A percentile compares a stretch with the other conserved stretches of the same genome.
Conservation (phyloP, 225 moss, liverwort and hornwort species). For the Asterella californica region DNA sequence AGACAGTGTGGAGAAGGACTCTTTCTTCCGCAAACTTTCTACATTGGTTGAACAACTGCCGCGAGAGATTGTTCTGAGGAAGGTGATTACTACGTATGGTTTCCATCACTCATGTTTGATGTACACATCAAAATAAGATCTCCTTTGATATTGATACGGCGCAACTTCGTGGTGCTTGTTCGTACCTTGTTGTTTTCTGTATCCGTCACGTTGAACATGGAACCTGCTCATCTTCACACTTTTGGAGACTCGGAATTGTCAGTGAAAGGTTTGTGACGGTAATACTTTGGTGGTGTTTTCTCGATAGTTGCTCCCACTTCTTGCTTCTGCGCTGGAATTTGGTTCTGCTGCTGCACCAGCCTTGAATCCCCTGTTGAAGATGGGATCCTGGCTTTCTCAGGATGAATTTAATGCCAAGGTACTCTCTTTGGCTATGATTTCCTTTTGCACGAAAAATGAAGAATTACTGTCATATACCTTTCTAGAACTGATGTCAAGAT, state of each 20-base stretch:
- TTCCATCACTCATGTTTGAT: background rate
- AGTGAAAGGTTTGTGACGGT: background rate
- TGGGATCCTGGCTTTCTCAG: conserved; percentile 81
- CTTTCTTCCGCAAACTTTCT: conserved; percentile 85
- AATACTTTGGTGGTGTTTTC: conserved; percentile 8
- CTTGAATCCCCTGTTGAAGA: conserved; percentile 76
- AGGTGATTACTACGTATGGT: conserved; percentile 38
- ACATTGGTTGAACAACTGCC: conserved; percentile 82
- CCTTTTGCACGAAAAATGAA: background rate
- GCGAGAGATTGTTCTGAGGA: conserved; percentile 74
- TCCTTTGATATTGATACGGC: background rate
- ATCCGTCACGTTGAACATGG: background rate
- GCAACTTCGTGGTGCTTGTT: background rate
- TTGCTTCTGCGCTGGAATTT: conserved; percentile 88
- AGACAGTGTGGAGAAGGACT: conserved; percentile 88
- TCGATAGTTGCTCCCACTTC: conserved; percentile 78
- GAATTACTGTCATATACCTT: background rate
- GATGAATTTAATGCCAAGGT: conserved; percentile 89
- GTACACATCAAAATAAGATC: background rate
- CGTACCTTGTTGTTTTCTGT: background rate
- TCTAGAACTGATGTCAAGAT: background rate
- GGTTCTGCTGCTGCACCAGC: conserved; percentile 96
- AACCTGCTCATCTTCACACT: background rate
- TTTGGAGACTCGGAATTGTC: background rate
- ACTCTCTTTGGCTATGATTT: background rate